A percentile compares a stretch with the other conserved stretches of the same genome.
Conservation (phyloP, 2,329 filamentous ascomycete species). For the Aspergillus pseudoglaucus region DNA sequence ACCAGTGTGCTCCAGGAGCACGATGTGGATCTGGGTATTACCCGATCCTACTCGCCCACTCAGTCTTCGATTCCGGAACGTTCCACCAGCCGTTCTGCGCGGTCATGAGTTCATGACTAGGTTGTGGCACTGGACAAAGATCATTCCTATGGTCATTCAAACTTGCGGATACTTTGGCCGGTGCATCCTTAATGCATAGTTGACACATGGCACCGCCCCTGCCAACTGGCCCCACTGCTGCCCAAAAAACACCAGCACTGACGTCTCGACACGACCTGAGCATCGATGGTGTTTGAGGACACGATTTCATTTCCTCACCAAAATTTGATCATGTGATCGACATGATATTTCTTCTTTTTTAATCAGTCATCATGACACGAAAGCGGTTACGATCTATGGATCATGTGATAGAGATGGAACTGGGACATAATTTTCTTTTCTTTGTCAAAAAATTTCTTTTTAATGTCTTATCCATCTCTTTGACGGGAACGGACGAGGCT, state of each 20-base stretch:
- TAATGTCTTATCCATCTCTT: not conserved
- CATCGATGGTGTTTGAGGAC: not conserved
- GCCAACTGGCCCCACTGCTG: too few relatives aligned
- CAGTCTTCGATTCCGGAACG: constrained; percentile 34
- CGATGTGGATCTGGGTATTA: constrained; percentile 46
- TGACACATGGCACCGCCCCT: too few relatives aligned
- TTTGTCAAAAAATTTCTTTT: constrained; percentile 11
- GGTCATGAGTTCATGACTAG: constrained; percentile 22
- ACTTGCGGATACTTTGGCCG: not conserved
- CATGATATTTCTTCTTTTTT: constrained; percentile 12
- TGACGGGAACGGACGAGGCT: constrained; percentile 7
- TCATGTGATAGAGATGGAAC: constrained; percentile 35
- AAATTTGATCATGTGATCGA: constrained; percentile 2
- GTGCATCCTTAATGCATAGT: too few relatives aligned
- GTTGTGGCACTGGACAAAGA: not conserved
- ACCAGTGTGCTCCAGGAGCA: constrained; percentile 53
- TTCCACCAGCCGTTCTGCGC: constrained; percentile 39
- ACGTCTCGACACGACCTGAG: too few relatives aligned
- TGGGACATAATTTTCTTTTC: constrained; percentile 15
- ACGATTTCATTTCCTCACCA: not conserved
- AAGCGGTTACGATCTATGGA: constrained; percentile 38
- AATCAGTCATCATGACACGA: constrained; percentile 27
- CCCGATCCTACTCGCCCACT: constrained; percentile 39
- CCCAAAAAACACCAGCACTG: too few relatives aligned
- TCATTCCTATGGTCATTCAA: not conserved